Evolutionary conservation across 2,329 filamentous ascomycete genomes (phyloP), one percentile per base, ranked within the genome.

Genomic region (Aulographum hederae): DNA sequence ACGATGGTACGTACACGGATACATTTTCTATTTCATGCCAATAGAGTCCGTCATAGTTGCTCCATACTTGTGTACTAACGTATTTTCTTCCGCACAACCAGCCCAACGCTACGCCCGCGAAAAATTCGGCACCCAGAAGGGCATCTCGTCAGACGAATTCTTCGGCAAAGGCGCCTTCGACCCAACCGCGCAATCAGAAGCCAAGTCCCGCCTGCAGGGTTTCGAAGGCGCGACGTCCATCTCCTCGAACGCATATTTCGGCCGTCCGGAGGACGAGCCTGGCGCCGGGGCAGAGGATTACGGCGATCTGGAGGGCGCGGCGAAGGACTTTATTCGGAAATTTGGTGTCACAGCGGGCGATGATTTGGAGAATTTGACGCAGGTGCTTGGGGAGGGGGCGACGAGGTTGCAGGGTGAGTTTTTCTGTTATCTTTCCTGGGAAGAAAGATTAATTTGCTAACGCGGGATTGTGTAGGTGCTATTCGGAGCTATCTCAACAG

Each of bases 121-220:
- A 47, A 93, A 93, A 55, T 98, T 98, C 47, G 86, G 85, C 37
- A 58, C 57, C 27, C 89, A 98, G 53, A 95, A 95, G 63, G 80
- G 80, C 43, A 98, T 98, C 43, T 94, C 84, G 0, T 94, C 85
- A 1, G 89, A 98, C 52, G 89, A 98, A 52, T 98, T 92, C 65
- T 98, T 98, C 50, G 84, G 86, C 46, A 86, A 89, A 52, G 81
- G 84, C 32, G 60, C 69, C 34, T 95, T 75, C 54, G 85, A 98
- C 50, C 73, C 85, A 23, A 65, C 65, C 34, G 71, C 77, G 6
- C 78, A 89, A 49, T 65, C 73, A 32, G 86, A 94, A 59, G 86
- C 89, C 44, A 92, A 92, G 61, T 65, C 67, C 16, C 73, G 89
- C 26, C 68, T 98, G 33, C 76, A 82, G 59, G 80, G 84, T 29